phyloP scores from a whole-genome alignment of 2,329 filamentous ascomycete genomes.

The Coniochaeta pulveracea region DNA sequence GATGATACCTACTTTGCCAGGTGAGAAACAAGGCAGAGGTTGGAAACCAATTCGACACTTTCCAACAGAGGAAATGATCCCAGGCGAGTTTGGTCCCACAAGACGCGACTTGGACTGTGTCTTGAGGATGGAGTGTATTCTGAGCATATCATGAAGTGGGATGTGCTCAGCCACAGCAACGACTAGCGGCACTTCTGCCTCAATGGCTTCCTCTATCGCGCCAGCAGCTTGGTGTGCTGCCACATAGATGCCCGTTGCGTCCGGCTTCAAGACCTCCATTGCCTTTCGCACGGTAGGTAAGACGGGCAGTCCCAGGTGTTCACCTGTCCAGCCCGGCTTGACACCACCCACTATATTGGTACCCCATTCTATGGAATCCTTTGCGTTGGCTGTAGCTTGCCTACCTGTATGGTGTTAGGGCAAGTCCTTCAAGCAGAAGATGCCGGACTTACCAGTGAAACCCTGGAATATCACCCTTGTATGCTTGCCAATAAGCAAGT shows the following conservation, averaged over 20 bases:
- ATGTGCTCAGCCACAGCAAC: conserved; percentile 75
- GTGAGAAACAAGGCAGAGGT: conserved; percentile 61
- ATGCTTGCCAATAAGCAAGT: conserved; percentile 25
- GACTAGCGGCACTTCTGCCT: conserved; percentile 66
- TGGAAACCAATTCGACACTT: conserved; percentile 56
- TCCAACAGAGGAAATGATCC: conserved; percentile 67
- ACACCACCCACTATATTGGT: conserved; percentile 74
- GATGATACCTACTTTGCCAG: conserved; percentile 61
- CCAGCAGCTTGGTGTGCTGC: conserved; percentile 60
- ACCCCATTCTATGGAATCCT: conserved; percentile 66
- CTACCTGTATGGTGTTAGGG: conserved; percentile 4
- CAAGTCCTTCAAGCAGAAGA: background rate
- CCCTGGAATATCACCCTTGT: conserved; percentile 30
- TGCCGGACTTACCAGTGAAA: conserved; percentile 21
- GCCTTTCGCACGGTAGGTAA: conserved; percentile 59
- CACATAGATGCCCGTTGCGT: conserved; percentile 72
- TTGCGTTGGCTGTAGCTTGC: conserved; percentile 53
- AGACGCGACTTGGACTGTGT: conserved; percentile 62
- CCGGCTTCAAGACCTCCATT: conserved; percentile 57
- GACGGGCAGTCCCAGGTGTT: conserved; percentile 64
- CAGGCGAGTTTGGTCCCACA: conserved; percentile 72
- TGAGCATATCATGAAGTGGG: conserved; percentile 65
- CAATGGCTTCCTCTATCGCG: conserved; percentile 71
- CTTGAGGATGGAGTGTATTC: conserved; percentile 55
- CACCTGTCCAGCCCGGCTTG: conserved; percentile 56